Conservation (phyloP, 164 flowering plant genomes). For the Protea cynaroides region DNA sequence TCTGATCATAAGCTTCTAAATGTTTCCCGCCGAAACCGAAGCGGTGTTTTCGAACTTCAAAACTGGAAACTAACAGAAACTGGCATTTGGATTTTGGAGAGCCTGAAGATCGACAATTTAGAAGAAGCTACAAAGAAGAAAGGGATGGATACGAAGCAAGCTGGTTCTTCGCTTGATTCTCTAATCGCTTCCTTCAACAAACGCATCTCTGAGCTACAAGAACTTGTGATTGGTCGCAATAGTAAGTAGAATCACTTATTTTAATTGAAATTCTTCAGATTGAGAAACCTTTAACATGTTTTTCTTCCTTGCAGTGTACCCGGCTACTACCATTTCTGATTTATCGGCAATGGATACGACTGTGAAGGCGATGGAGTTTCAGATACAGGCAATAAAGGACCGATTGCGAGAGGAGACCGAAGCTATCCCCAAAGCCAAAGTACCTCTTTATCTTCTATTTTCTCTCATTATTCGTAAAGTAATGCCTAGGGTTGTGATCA, state of each 20-base stretch:
- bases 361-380: slow-evolving; percentile 75
- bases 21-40: slow-evolving; percentile 16
- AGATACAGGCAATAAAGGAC: slow-evolving; percentile 67
- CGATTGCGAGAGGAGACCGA: slow-evolving; percentile 66
- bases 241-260: slow-evolving; percentile 31
- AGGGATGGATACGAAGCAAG: slow-evolving; percentile 55
- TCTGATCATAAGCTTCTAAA: background rate
- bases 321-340: slow-evolving; percentile 57
- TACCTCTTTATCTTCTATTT: slow-evolving; percentile 9
- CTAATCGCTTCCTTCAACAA: slow-evolving; percentile 65
- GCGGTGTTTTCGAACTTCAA: slow-evolving; percentile 2
- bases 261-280: background rate
- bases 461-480: background rate
- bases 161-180: slow-evolving; percentile 65
- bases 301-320: slow-evolving; percentile 46
- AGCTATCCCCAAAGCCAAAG: slow-evolving; percentile 89
- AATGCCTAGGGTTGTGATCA: background rate
- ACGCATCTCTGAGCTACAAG: slow-evolving; percentile 75
- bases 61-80: no score
- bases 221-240: slow-evolving; percentile 81
- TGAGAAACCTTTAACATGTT: background rate
- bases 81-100: no score
- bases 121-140: slow-evolving; percentile 15
- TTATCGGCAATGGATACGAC: slow-evolving; percentile 55
- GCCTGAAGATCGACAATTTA: background rate